Percentiles rank a stretch among this genome's conserved stretches.
Conservation (phyloP, 1,139 yeast species). For the Scheffersomyces illinoinensis region DNA sequence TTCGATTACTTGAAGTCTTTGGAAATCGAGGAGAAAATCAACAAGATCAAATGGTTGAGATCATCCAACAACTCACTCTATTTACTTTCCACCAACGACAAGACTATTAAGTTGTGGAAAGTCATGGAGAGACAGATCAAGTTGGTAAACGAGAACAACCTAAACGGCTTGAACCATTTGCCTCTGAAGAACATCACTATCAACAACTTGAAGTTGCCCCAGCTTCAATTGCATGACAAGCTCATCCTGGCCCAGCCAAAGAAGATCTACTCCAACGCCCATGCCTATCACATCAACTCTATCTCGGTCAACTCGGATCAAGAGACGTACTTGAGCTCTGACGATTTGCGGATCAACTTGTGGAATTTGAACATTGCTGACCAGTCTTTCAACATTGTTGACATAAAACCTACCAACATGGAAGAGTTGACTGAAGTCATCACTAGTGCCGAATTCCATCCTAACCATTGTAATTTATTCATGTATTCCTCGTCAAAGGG, state of each 20-base stretch:
- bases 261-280: slow-evolving; percentile 90
- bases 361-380: slow-evolving; percentile 97
- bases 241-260: slow-evolving; percentile 95
- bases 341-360: slow-evolving; percentile 90
- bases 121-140: slow-evolving; percentile 88
- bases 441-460: slow-evolving; percentile 98
- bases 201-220: slow-evolving; percentile 69
- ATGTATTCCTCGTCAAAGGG: slow-evolving; percentile 98
- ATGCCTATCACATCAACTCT: slow-evolving; percentile 96
- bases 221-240: slow-evolving; percentile 87
- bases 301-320: slow-evolving; percentile 94
- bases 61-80: slow-evolving; percentile 87
- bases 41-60: slow-evolving; percentile 95
- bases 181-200: slow-evolving; percentile 13
- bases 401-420: slow-evolving; percentile 97
- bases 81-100: slow-evolving; percentile 89
- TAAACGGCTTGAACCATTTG: slow-evolving; percentile 26
- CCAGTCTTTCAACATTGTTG: slow-evolving; percentile 95
- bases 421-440: slow-evolving; percentile 98
- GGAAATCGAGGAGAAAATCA: slow-evolving; percentile 97
- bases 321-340: slow-evolving; percentile 91
- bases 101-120: slow-evolving; percentile 97
- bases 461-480: slow-evolving; percentile 85
- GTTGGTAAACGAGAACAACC: slow-evolving; percentile 88
- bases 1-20: slow-evolving; percentile 93